phyloP scores from a whole-genome alignment of 208 protist genomes.

The Leishmania turanica region DNA sequence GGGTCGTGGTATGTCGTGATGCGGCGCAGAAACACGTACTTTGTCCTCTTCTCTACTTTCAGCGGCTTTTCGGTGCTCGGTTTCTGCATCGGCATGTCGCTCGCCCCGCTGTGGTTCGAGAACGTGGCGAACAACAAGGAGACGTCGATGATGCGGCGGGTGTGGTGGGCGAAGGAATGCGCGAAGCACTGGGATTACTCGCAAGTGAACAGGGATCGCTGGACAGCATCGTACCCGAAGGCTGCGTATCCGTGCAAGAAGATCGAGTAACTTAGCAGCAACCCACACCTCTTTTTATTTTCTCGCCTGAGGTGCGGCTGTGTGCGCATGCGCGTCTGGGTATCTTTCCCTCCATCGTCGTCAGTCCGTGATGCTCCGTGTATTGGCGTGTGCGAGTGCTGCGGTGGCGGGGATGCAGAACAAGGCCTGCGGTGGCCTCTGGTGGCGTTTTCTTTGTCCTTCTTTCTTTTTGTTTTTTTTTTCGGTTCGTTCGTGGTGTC shows the following conservation, averaged over 20 bases:
- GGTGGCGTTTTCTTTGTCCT: neutral
- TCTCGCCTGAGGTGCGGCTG: neutral
- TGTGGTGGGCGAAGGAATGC: slow-evolving; percentile 94
- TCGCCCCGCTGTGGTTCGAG: slow-evolving; percentile 69
- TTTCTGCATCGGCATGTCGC: slow-evolving; percentile 74
- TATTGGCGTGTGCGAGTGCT: neutral
- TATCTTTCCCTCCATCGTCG: neutral
- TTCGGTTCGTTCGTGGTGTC: neutral
- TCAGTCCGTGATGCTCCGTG: neutral
- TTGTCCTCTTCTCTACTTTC: slow-evolving; percentile 86
- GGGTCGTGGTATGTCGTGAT: slow-evolving; percentile 67
- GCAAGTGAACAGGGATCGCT: slow-evolving; percentile 62
- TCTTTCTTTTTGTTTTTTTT: neutral
- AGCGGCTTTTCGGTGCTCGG: slow-evolving; percentile 80
- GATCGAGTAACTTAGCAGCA: slow-evolving; percentile 31
- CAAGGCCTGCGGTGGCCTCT: neutral
- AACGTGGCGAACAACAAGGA: slow-evolving; percentile 89
- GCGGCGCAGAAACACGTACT: slow-evolving; percentile 74
- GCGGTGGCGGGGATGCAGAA: neutral
- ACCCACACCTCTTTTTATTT: neutral
- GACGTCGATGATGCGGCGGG: slow-evolving; percentile 90
- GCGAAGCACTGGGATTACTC: slow-evolving; percentile 91
- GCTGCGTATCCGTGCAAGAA: slow-evolving; percentile 47
- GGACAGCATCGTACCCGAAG: slow-evolving; percentile 73
- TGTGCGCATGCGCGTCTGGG: neutral